A percentile compares a stretch with the other conserved stretches of the same genome.
These are phyloP conservation scores for Penicillium parvum DNA, from an alignment of 495 filamentous ascomycete genomes.

Conservation along the genomic window DNA sequence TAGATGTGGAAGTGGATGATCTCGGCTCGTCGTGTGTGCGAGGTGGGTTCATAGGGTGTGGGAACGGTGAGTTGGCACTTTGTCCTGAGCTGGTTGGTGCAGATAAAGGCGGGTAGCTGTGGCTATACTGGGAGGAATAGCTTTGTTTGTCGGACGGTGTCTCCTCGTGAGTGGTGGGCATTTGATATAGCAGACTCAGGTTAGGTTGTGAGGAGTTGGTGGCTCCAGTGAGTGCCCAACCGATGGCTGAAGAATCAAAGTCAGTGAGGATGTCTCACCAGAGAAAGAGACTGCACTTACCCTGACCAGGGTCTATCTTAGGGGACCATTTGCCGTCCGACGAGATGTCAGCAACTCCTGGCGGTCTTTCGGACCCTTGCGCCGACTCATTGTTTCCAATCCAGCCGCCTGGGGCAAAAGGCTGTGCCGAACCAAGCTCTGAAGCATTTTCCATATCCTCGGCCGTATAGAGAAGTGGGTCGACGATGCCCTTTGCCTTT, in stretches of 20 bases:
- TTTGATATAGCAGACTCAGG: conserved; percentile 68
- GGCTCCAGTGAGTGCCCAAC: conserved; percentile 74
- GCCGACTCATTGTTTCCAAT: conserved; percentile 27
- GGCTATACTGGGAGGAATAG: conserved; percentile 34
- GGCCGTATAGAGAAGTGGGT: conserved; percentile 71
- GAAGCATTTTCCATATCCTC: conserved; percentile 70
- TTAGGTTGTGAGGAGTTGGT: conserved; percentile 78
- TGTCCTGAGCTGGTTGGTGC: conserved; percentile 19
- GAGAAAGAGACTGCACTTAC: conserved; percentile 19
- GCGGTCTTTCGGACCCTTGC: conserved; percentile 21
- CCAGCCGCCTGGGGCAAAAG: conserved; percentile 42
- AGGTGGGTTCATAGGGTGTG: conserved; percentile 16
- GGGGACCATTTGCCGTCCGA: conserved; percentile 38
- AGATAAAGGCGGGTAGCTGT: conserved; percentile 28
- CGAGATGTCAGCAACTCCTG: conserved; percentile 23
- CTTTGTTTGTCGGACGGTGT: conserved; percentile 15
- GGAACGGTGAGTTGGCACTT: conserved; percentile 19
- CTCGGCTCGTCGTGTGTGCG: conserved; percentile 13
- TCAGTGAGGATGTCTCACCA: not conserved
- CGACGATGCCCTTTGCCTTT: conserved; percentile 77
- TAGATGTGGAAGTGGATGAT: conserved; percentile 14
- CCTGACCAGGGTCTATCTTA: conserved; percentile 49
- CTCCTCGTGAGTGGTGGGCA: conserved; percentile 30
- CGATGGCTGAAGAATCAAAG: conserved; percentile 49
- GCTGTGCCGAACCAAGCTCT: conserved; percentile 35